Base-by-base conservation (phyloP, 2,329 filamentous ascomycete genomes). In the Clarireedia hainanense region DNA sequence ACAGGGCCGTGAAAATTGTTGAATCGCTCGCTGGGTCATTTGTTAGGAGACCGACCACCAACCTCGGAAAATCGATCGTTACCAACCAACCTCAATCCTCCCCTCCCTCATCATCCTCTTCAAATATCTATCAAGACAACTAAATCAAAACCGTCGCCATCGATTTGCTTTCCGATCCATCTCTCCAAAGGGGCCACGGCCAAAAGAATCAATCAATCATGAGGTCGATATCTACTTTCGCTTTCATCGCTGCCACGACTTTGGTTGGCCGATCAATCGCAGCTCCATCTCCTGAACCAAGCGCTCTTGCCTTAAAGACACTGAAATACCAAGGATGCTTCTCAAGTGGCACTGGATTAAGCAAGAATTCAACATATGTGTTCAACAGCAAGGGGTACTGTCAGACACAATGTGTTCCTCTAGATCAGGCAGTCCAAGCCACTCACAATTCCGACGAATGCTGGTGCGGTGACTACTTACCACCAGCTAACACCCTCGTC, bases 301-400 rank as follows among this genome's bases (percentile, higher is more conserved):
- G 17, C 23, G 12, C 14, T 3, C 5, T 52, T 17, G 30, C 20
- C 49, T 58, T 56, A 26, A 58, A 57, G 39, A 47, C 56, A 3
- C 17, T 58, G 30, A 60, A 58, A 1, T 39, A 54, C 2, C 36
- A 63, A 50, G 67, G 68, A 24, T 70, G 68, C 55, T 70, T 60
- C 47, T 58, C 58, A 24, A 64, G 65, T 7, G 55, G 57, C 34
- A 55, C 51, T 2, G 63, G 60, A n/a, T 55, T 68, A 51, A 64
- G 48, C 2, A 56, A 65, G 39, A 65, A 66, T 49, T 50, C 50
- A 9, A 60, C 64, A n/a, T 55, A 61, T 17, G 58, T 47, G 6
- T 70, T 57, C 58, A 66, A 69, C 40, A 65, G 63, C 2, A 61
- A 58, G 10, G 67, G 65, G 40, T 61, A 60, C 14, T 70, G 65